Base-by-base conservation (phyloP, 2,329 filamentous ascomycete genomes). In the Aspergillus sp. region DNA sequence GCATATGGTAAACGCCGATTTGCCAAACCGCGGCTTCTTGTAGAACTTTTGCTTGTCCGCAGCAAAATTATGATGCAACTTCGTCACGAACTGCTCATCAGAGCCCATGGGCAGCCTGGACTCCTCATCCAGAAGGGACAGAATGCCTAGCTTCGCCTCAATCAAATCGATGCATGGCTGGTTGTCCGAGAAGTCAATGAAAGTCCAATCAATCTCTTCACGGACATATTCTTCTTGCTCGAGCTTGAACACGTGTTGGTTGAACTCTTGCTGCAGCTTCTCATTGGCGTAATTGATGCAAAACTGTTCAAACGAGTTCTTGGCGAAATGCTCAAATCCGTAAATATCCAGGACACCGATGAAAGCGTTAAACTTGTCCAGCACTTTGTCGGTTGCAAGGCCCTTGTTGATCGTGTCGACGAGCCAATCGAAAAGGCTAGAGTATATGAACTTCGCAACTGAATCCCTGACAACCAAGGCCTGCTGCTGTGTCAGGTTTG, bases 261-360 rank as follows among this genome's bases (percentile, higher is more conserved):
- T 99, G 80, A 99, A 99, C 71, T 97, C 93, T 72, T 99, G 94
- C 71, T 99, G 94, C 50, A 99, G 79, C 76, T 99, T 99, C 75
- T 99, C 94, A 73, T 99, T 99, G 74, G 94, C 94, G 67, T 99
- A 99, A 75, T 99, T 99, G 82, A 99, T 99, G 76, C 94, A 99
- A 75, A 99, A 99, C 72, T 99, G 94, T 72, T 99, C 94, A 65
- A 99, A 99, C 0, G 94, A 99, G 77, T 99, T 99, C 80, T 96
- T 97, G 57, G 94, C 93, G 67, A 99, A 99, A 75, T 97, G 94
- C 73, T 99, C 94, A 68, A 99, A 99, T 58, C 93, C 93, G 73
- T 97, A 97, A 62, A 99, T 99, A 89, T 99, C 94, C 59, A 99
- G 83, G 45, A 99, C 94, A 72, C 94, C 94, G 65, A 99, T 99